These are phyloP conservation scores for Teunomyces aglyptinius DNA, from an alignment of 805 yeast genomes.

Conservation along the genomic window DNA sequence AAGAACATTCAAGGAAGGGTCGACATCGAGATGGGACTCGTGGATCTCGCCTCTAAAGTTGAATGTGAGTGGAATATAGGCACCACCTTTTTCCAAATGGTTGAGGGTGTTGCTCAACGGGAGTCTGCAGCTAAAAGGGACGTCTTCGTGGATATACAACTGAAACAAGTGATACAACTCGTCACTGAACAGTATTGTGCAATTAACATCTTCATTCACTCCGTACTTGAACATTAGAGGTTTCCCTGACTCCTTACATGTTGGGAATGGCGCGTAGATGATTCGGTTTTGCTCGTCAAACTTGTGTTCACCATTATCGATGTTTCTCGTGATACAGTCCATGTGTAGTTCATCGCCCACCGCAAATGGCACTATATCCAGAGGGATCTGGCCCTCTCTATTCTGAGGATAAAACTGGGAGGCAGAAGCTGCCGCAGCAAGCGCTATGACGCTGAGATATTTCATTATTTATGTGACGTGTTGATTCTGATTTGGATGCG, in stretches of 20 bases:
- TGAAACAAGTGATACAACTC: constrained; percentile 71
- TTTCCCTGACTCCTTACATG: constrained; percentile 61
- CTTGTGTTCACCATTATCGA: constrained; percentile 74
- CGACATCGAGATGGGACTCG: constrained; percentile 67
- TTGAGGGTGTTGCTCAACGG: constrained; percentile 48
- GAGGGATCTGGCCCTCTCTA: constrained; percentile 37
- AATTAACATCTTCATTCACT: constrained; percentile 49
- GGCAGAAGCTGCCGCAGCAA: constrained; percentile 10
- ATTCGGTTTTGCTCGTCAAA: constrained; percentile 62
- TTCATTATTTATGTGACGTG: neutral
- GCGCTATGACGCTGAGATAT: neutral
- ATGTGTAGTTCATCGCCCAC: constrained; percentile 45
- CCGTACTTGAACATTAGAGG: constrained; percentile 59
- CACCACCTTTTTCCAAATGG: constrained; percentile 43
- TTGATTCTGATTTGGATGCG: constrained; percentile 2
- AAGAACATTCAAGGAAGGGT: constrained; percentile 53
- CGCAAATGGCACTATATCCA: constrained; percentile 33
- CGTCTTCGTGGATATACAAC: constrained; percentile 73
- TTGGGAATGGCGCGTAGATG: constrained; percentile 56
- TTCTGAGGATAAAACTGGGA: constrained; percentile 37
- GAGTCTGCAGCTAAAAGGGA: constrained; percentile 67
- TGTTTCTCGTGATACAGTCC: constrained; percentile 65
- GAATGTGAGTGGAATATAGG: constrained; percentile 57
- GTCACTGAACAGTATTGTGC: constrained; percentile 63
- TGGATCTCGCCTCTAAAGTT: constrained; percentile 65